Evolutionary conservation across 2,329 filamentous ascomycete species (phyloP).

Genomic region (Colletotrichum costaricense): DNA sequence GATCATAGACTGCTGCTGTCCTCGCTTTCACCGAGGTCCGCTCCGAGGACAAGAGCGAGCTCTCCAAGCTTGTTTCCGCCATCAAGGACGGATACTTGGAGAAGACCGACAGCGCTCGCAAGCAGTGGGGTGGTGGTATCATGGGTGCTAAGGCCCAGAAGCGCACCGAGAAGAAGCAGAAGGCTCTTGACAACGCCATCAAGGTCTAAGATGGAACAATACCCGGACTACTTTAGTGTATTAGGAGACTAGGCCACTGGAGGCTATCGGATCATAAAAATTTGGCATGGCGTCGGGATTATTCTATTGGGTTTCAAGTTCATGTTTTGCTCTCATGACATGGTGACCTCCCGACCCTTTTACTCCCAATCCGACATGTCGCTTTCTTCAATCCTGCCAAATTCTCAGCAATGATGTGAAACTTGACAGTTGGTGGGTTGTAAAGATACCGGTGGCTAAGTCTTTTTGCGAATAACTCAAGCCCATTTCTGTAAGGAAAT

Average conservation of each 20-base stretch:
- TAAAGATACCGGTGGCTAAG: neutral
- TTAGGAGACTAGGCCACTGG: conserved; percentile 34
- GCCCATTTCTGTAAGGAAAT: neutral
- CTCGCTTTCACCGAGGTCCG: conserved; percentile 97
- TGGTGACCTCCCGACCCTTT: neutral
- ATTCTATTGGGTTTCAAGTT: conserved; percentile 31
- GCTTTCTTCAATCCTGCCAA: neutral
- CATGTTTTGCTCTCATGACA: conserved; percentile 2
- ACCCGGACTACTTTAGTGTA: conserved; percentile 43
- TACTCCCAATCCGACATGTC: neutral
- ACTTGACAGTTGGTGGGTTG: neutral
- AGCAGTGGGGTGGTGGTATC: conserved; percentile 99
- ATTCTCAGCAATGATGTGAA: neutral
- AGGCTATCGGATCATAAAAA: conserved; percentile 35
- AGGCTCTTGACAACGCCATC: conserved; percentile 93
- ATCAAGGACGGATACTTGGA: conserved; percentile 98
- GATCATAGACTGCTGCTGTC: conserved; percentile 91
- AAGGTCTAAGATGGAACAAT: conserved; percentile 82
- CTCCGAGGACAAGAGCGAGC: conserved; percentile 97
- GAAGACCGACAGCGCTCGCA: conserved; percentile 91
- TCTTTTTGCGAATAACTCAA: neutral
- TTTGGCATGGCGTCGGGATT: conserved; percentile 36
- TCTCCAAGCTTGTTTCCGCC: conserved; percentile 94
- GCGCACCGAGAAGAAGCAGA: conserved; percentile 85
- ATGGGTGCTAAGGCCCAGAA: conserved; percentile 95